Evolutionary conservation across 2,329 filamentous ascomycete genomes (phyloP).

Genomic region (Paraconiothyrium brasiliense): DNA sequence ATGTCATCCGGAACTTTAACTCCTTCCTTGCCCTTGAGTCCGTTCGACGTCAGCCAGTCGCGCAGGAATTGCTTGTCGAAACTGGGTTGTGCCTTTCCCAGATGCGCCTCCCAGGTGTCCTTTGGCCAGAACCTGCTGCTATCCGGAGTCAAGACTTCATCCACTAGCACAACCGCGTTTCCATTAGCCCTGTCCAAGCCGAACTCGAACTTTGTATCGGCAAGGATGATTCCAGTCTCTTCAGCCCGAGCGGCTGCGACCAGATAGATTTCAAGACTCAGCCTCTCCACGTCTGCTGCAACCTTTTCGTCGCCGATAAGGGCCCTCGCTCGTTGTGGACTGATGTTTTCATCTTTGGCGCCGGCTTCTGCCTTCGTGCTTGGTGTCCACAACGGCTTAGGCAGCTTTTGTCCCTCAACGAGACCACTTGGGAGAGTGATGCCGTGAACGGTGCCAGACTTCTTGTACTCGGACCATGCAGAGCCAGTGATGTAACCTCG

Average conservation of each 20-base stretch:
- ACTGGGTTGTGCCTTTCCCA: slow-evolving; percentile 79
- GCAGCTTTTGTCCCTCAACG: slow-evolving; percentile 74
- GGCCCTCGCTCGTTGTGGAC: slow-evolving; percentile 66
- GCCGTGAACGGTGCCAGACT: slow-evolving; percentile 80
- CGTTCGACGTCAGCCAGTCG: slow-evolving; percentile 79
- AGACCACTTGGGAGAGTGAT: slow-evolving; percentile 74
- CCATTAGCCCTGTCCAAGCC: slow-evolving; percentile 68
- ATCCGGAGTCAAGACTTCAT: slow-evolving; percentile 84
- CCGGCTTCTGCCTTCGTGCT: slow-evolving; percentile 86
- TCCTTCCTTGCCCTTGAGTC: slow-evolving; percentile 77
- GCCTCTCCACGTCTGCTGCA: slow-evolving; percentile 70
- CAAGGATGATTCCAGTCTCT: slow-evolving; percentile 76
- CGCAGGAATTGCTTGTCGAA: slow-evolving; percentile 83
- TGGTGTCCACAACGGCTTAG: slow-evolving; percentile 77
- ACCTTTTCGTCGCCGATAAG: slow-evolving; percentile 71
- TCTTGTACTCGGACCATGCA: slow-evolving; percentile 81
- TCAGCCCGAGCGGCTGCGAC: slow-evolving; percentile 71
- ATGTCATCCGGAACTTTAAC: slow-evolving; percentile 79
- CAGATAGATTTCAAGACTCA: slow-evolving; percentile 71
- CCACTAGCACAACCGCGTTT: slow-evolving; percentile 76
- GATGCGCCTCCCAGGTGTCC: slow-evolving; percentile 68
- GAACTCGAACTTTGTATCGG: slow-evolving; percentile 82
- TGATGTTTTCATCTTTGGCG: slow-evolving; percentile 86
- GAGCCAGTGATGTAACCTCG: slow-evolving; percentile 89
- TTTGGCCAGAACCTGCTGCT: slow-evolving; percentile 85